Evolutionary conservation across 768 basidiomycete species (phyloP).

Genomic region (Lactifluus rugatus): DNA sequence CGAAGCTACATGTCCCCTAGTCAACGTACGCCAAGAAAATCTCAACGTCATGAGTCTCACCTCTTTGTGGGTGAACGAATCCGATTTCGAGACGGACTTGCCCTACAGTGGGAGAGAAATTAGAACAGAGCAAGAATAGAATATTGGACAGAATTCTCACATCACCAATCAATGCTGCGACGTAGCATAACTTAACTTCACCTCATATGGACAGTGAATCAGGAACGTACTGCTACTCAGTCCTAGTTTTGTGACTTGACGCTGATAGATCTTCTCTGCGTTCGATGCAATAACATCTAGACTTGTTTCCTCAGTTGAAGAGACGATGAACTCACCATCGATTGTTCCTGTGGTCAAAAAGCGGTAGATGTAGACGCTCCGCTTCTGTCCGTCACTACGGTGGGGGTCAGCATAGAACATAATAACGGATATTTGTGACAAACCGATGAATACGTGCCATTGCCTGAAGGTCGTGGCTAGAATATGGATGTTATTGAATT

Average conservation of each 20-base stretch:
- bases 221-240: conserved; percentile 66
- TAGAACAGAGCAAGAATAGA: conserved; percentile 9
- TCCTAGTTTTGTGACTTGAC: conserved; percentile 90
- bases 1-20: conserved; percentile 46
- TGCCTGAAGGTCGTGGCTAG: conserved; percentile 83
- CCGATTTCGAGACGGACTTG: conserved; percentile 52
- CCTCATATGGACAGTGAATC: conserved; percentile 19
- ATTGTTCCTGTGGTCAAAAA: conserved; percentile 83
- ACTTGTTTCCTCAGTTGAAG: neutral
- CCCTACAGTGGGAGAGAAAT: conserved; percentile 24
- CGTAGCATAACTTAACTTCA: conserved; percentile 1
- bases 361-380: conserved; percentile 82
- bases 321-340: conserved; percentile 44
- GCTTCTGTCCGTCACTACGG: conserved; percentile 84
- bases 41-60: conserved; percentile 34
- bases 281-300: conserved; percentile 1
- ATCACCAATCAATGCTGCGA: conserved; percentile 60
- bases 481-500: neutral
- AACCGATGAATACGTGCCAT: conserved; percentile 96
- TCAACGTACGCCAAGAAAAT: conserved; percentile 8
- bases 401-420: conserved; percentile 4
- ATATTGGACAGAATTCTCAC: conserved; percentile 31
- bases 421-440: conserved; percentile 11
- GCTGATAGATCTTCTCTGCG: conserved; percentile 82
- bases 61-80: conserved; percentile 82